Base-by-base conservation (phyloP, 2,329 filamentous ascomycete species). In the Botrytis fragariae region DNA sequence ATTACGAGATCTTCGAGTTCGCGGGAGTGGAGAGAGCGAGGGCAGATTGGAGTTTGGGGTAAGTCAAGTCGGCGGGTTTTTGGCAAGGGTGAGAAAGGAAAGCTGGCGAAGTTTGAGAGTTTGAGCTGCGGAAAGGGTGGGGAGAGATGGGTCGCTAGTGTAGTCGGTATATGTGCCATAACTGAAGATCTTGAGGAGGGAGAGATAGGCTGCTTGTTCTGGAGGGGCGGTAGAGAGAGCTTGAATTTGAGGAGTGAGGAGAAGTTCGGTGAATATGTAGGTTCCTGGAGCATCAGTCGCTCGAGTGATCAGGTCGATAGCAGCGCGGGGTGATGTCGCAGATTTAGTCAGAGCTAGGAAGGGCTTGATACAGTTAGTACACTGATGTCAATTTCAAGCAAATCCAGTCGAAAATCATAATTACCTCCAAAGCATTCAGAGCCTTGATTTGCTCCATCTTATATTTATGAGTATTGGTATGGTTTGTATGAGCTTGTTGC, bases 191-290 rank as follows among this genome's bases (percentile, higher is more conserved):
- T 95, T 88, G 62, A 99, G 91, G 22, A 97, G 87, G 2, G 85
- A 88, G 69, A 96, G 86, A 82, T 93, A 84, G 5, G 84, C 78
- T 2, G 86, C 84, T 79, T 91, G 89, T 67, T 97, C 92, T 51
- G 86, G 81, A n/a, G 76, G 89, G 81, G 57, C 86, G 25, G 14
- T 85, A 57, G 85, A 83, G 62, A 98, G 90, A 20, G 89, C 87
- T 82, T 96, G 92, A 77, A 98, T 90, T 78, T 93, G 90, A 0
- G 93, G 90, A 1, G 91, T 90, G 78, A 92, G 88, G 54, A 99
- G 90, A n/a, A 99, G 91, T 84, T 98, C 95, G 77, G 93, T 90
- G 85, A 99, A 99, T 83, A 98, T 88, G 83, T 92, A 99, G 77
- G 95, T 97, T 83, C 94, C 93, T 42, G 93, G 90, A 72, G 91